phyloP scores from a whole-genome alignment of 2,329 filamentous ascomycete genomes.

The Trichoderma endophyticum region DNA sequence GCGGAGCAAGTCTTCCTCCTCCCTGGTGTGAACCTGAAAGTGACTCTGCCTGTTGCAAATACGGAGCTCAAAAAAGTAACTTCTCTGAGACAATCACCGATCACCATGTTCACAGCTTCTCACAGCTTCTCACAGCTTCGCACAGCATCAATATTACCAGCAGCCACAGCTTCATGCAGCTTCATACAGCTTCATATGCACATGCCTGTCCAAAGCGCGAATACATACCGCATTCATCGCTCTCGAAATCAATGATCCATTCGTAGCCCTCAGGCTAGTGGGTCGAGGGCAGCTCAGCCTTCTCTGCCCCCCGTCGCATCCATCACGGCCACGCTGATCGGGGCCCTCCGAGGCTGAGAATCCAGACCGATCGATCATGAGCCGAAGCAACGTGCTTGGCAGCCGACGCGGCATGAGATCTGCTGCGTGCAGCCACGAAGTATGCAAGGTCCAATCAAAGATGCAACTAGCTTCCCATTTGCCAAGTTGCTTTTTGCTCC shows the following conservation, averaged over 20 bases:
- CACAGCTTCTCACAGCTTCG: background rate
- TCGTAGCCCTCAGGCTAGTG: background rate
- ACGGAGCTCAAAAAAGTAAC: background rate
- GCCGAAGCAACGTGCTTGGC: background rate
- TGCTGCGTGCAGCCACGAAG: background rate
- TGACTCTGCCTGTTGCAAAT: background rate
- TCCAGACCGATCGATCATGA: constrained; percentile 6
- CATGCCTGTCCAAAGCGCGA: background rate
- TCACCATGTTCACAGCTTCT: background rate
- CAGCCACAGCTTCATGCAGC: background rate
- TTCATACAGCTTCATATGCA: background rate
- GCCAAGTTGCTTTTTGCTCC: background rate
- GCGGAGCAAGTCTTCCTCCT: background rate
- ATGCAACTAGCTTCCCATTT: background rate
- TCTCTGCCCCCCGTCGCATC: background rate
- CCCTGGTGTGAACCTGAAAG: background rate
- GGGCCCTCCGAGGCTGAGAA: background rate
- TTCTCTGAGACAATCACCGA: background rate
- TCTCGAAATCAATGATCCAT: background rate
- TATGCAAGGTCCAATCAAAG: background rate
- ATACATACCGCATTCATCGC: background rate
- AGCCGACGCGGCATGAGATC: background rate
- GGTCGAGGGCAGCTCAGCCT: background rate
- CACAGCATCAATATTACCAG: background rate
- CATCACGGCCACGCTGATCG: constrained; percentile 1